phyloP scores from a whole-genome alignment of 1,139 yeast species.

The Scheffersomyces illinoinensis region DNA sequence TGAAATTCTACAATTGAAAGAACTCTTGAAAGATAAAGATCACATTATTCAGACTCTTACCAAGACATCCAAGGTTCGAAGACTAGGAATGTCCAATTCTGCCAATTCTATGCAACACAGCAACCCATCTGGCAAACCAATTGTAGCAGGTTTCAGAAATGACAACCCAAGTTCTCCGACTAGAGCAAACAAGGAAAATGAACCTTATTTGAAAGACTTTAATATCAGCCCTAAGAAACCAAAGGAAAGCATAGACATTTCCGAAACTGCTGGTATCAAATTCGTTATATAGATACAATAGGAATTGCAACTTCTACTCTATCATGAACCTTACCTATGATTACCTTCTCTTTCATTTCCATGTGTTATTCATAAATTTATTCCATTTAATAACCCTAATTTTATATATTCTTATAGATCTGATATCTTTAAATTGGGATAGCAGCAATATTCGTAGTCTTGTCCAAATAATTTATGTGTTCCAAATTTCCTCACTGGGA shows the following conservation, averaged over 20 bases:
- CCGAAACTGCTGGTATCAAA: neutral
- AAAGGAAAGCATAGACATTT: constrained; percentile 1
- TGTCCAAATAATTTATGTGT: neutral
- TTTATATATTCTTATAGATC: neutral
- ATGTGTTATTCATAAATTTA: neutral
- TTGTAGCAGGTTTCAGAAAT: neutral
- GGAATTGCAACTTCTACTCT: neutral
- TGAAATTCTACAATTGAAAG: constrained; percentile 66
- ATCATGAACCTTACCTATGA: neutral
- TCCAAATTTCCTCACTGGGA: neutral
- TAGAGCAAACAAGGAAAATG: constrained; percentile 4
- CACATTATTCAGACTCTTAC: constrained; percentile 75
- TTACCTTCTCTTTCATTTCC: neutral
- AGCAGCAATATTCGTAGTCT: neutral
- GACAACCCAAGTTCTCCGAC: neutral
- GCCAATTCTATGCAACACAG: constrained; percentile 10
- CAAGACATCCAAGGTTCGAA: constrained; percentile 55
- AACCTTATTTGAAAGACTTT: constrained; percentile 10
- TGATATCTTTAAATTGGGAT: neutral
- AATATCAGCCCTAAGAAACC: constrained; percentile 23
- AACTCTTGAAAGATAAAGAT: constrained; percentile 66
- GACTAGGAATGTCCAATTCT: constrained; percentile 40
- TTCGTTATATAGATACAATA: neutral
- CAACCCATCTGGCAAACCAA: neutral
- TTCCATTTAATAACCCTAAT: neutral